Evolutionary conservation across 2,329 filamentous ascomycete genomes (phyloP).

Genomic region (Metarhizium robertsii): DNA sequence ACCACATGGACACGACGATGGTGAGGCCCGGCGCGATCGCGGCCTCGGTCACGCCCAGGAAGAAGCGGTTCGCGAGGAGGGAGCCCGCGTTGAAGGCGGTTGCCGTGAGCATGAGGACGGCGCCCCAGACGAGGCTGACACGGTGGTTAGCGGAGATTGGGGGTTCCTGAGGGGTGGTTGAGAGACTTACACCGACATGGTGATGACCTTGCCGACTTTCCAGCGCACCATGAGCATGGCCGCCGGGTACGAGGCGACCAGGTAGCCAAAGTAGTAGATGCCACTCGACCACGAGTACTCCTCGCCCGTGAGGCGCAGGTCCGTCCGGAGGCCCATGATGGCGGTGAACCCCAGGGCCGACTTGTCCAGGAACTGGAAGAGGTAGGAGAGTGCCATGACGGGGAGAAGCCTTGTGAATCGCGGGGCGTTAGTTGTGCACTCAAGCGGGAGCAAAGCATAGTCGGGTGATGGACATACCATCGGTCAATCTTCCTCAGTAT

Average conservation of each 20-base stretch:
- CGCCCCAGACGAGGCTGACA: constrained; percentile 21
- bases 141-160: background rate
- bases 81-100: constrained; percentile 20
- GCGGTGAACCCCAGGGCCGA: constrained; percentile 42
- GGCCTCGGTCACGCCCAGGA: constrained; percentile 22
- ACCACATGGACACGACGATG: constrained; percentile 24
- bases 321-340: constrained; percentile 37
- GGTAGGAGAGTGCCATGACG: constrained; percentile 41
- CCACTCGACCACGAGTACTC: constrained; percentile 42
- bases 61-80: constrained; percentile 22
- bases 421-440: background rate
- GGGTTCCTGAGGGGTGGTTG: too few relatives aligned
- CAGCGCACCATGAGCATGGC: constrained; percentile 16
- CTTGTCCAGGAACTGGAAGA: constrained; percentile 54
- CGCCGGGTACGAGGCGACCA: constrained; percentile 21
- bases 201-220: constrained; percentile 18
- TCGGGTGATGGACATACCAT: constrained; percentile 32
- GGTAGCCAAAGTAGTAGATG: constrained; percentile 44
- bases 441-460: background rate
- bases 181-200: constrained; percentile 10
- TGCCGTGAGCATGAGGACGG: constrained; percentile 34
- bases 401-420: constrained; percentile 37
- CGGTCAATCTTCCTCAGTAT: constrained; percentile 50
- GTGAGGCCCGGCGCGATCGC: constrained; percentile 20
- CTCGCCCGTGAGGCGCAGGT: constrained; percentile 34